A percentile compares a stretch with the other conserved stretches of the same genome.
phyloP scores from a whole-genome alignment of 768 basidiomycete genomes.

The Kwoniella sp. region DNA sequence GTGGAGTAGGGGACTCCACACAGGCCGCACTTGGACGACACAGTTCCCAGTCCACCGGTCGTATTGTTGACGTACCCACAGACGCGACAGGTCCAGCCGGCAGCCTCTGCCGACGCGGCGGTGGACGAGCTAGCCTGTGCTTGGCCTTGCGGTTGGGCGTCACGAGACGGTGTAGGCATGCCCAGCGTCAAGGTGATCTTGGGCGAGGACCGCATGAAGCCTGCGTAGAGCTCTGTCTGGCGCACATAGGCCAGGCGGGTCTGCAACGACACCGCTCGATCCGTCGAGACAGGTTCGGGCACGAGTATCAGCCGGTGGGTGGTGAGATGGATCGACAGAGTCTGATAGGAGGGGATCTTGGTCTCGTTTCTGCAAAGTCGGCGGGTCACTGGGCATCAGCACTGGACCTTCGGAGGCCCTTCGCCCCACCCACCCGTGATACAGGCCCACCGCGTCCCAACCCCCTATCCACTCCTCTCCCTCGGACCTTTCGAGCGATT shows the following conservation, averaged over 20 bases:
- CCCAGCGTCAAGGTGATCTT: constrained; percentile 66
- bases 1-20: constrained; percentile 63
- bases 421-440: constrained; percentile 68
- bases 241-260: constrained; percentile 63
- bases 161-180: too few relatives aligned
- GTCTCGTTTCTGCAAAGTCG: constrained; percentile 59
- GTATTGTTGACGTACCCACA: constrained; percentile 79
- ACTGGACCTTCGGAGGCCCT: neutral
- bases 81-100: constrained; percentile 63
- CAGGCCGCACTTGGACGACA: constrained; percentile 57
- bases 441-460: constrained; percentile 80
- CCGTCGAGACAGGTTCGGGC: constrained; percentile 37
- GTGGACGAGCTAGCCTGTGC: neutral
- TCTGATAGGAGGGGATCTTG: constrained; percentile 75
- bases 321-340: constrained; percentile 67
- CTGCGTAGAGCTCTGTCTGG: constrained; percentile 82
- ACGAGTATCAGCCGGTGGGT: constrained; percentile 83
- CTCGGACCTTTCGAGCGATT: constrained; percentile 50
- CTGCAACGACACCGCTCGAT: constrained; percentile 59
- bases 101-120: neutral
- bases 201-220: constrained; percentile 80
- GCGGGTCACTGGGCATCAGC: neutral
- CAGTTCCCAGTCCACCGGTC: constrained; percentile 49
- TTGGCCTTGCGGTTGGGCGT: neutral
- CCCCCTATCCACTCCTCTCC: constrained; percentile 72